Conservation (phyloP, 2,329 filamentous ascomycete species). For the Fusarium sp. region DNA sequence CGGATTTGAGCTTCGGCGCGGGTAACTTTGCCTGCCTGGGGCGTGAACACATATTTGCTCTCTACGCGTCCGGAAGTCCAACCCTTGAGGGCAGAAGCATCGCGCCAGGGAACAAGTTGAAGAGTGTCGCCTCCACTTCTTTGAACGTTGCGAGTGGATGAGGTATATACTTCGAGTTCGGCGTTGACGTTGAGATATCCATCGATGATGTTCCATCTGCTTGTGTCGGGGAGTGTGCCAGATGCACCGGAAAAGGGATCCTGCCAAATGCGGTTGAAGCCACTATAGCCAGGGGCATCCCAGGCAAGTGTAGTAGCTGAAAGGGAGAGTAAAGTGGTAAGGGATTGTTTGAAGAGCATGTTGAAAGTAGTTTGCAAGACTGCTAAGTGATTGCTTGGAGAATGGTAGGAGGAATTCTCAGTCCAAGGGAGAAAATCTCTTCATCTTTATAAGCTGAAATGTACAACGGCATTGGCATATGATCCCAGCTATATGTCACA, state of each 20-base stretch:
- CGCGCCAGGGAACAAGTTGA: conserved; percentile 60
- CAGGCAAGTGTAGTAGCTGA: conserved; percentile 14
- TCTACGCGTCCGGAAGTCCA: conserved; percentile 65
- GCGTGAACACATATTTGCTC: conserved; percentile 58
- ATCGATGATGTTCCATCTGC: conserved; percentile 59
- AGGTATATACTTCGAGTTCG: conserved; percentile 60
- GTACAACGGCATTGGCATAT: not conserved
- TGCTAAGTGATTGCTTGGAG: not conserved
- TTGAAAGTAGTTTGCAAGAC: not conserved
- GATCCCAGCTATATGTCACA: not conserved
- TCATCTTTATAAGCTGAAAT: not conserved
- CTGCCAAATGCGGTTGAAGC: conserved; percentile 56
- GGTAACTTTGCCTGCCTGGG: conserved; percentile 53
- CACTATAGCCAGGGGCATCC: conserved; percentile 52
- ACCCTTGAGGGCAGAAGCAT: conserved; percentile 45
- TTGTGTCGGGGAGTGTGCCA: conserved; percentile 51
- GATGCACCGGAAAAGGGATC: conserved; percentile 57
- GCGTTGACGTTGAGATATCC: conserved; percentile 57
- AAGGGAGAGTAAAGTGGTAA: not conserved
- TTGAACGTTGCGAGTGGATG: conserved; percentile 58
- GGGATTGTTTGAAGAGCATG: conserved; percentile 6
- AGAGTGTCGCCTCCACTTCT: conserved; percentile 61
- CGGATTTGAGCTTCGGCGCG: conserved; percentile 59
- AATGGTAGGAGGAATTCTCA: not conserved
- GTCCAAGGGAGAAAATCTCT: not conserved